A percentile compares a stretch with the other conserved stretches of the same genome.
Conservation (phyloP, 331 rosid species). For the Saraca asoca region DNA sequence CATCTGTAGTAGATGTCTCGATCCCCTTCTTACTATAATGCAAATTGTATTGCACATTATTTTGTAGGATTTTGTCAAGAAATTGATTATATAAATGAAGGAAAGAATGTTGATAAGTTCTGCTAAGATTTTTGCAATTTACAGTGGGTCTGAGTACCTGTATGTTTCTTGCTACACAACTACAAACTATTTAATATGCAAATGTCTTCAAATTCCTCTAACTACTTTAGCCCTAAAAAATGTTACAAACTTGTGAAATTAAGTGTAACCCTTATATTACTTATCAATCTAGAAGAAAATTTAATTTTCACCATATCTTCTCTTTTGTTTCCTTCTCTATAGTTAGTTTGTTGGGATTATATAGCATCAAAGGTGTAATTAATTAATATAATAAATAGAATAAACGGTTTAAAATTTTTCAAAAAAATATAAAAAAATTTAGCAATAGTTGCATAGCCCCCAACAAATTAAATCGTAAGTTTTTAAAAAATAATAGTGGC, state of each 20-base stretch:
- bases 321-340: too few relatives aligned
- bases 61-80: conserved; percentile 89
- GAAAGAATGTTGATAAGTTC: conserved; percentile 88
- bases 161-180: conserved; percentile 60
- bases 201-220: conserved; percentile 22
- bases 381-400: too few relatives aligned
- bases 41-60: conserved; percentile 21
- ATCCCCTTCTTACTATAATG: conserved; percentile 4
- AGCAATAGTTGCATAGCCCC: too few relatives aligned
- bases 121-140: conserved; percentile 85
- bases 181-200: conserved; percentile 20
- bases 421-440: too few relatives aligned
- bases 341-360: too few relatives aligned
- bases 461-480: too few relatives aligned
- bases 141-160: conserved; percentile 99
- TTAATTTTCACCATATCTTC: too few relatives aligned
- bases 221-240: background rate
- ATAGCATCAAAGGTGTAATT: too few relatives aligned
- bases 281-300: conserved; percentile 1
- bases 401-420: too few relatives aligned
- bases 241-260: conserved; percentile 5
- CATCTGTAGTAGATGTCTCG: background rate
- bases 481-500: too few relatives aligned
- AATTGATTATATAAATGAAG: conserved; percentile 93
- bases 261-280: conserved; percentile 1